These are phyloP conservation scores for Termitomyces sp. DNA, from an alignment of 768 basidiomycete species.

Conservation along the genomic window DNA sequence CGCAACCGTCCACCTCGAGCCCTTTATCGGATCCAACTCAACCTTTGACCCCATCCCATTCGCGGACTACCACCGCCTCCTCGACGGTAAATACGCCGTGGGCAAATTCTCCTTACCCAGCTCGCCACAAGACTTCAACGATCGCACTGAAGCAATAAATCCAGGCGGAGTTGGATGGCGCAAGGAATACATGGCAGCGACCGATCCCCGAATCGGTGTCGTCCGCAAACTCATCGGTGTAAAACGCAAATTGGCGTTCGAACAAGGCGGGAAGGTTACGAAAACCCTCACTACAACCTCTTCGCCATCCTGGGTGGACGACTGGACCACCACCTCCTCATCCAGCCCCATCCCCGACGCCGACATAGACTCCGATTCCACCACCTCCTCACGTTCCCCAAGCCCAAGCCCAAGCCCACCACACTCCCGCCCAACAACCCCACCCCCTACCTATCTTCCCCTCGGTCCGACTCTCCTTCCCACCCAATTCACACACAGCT, in stretches of 20 bases:
- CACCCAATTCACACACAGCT: slow-evolving; percentile 62
- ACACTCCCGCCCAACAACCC: slow-evolving; percentile 60
- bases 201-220: slow-evolving; percentile 71
- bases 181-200: slow-evolving; percentile 51
- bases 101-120: slow-evolving; percentile 64
- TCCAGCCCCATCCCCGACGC: slow-evolving; percentile 16
- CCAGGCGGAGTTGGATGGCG: slow-evolving; percentile 35
- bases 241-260: slow-evolving; percentile 55
- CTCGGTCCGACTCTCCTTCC: slow-evolving; percentile 65
- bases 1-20: slow-evolving; percentile 37
- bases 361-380: slow-evolving; percentile 26
- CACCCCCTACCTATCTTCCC: slow-evolving; percentile 69
- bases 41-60: slow-evolving; percentile 77
- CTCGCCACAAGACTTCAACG: slow-evolving; percentile 32
- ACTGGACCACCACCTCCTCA: slow-evolving; percentile 19
- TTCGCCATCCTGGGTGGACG: neutral
- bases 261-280: slow-evolving; percentile 29
- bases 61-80: slow-evolving; percentile 51
- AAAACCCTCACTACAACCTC: neutral
- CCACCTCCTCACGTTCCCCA: slow-evolving; percentile 25
- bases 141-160: neutral
- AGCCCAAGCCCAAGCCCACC: slow-evolving; percentile 28
- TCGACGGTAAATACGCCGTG: slow-evolving; percentile 70
- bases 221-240: slow-evolving; percentile 65
- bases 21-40: slow-evolving; percentile 18